Base-by-base conservation (phyloP, 208 protist genomes). In the Ichthyophonus hoferi region DNA sequence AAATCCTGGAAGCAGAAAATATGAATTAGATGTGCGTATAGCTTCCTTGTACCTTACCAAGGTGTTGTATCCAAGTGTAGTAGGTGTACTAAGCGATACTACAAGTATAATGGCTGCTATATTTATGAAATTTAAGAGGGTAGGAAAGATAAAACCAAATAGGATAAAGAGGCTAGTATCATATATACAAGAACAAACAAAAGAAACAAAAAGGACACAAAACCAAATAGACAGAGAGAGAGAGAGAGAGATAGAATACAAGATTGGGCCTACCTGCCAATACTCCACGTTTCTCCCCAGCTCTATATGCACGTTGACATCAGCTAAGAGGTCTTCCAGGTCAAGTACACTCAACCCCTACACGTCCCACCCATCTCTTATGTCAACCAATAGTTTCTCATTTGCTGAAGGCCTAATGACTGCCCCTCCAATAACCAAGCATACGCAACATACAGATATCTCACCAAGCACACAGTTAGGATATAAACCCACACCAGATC, bases 241-340 rank as follows among this genome's bases (percentile, higher is more conserved):
- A n/a, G n/a, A n/a, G n/a, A n/a, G n/a, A n/a, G n/a, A n/a, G n/a
- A n/a, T n/a, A n/a, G n/a, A n/a, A n/a, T n/a, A n/a, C n/a, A n/a
- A n/a, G n/a, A n/a, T n/a, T n/a, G n/a, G n/a, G n/a, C n/a, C 7
- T 67, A 67, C 50, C 50, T 38, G 24, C 83, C 43, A 78, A 14
- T 58, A 58, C 7, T 87, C 43, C 7, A 79, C 34, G 41, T 78
- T 42, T 58, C 40, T 78, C 2, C 43, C 83, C 17, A 87, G 24
- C 7, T 37, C 67, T n/a, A 89, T 24, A 78, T 86, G 58, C 33
- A 89, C 67, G 31, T 89, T 35, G 17, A 89, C 86, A 42, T 89
- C 81, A 50, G 40, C 87, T 40, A 83, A 7, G 35, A 89, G 37
- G 42, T 84, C 87, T 1, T 89, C 87, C 3, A 77, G 12, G 35